These are phyloP conservation scores for Papilionanthe hybrid DNA, from an alignment of 116 monocot genomes.

Conservation along the genomic window DNA sequence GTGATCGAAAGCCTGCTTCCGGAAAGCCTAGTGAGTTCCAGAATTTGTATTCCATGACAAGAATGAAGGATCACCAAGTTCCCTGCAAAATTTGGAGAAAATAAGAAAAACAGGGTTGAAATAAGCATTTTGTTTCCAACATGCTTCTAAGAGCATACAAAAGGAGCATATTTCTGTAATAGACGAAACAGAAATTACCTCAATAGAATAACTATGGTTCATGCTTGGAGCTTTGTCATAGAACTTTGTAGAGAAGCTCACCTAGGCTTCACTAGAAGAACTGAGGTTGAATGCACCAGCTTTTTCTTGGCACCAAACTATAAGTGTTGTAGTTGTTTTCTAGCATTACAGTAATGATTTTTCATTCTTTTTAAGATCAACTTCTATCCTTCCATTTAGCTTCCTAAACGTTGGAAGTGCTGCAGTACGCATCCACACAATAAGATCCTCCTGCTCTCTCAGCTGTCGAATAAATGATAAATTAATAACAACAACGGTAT, in stretches of 20 bases:
- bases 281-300: constrained; percentile 72
- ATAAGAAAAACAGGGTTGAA: not conserved
- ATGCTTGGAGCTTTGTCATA: too few relatives aligned
- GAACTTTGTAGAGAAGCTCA: constrained; percentile 11
- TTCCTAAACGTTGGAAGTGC: constrained; percentile 87
- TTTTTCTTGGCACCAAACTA: constrained; percentile 72
- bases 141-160: not conserved
- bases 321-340: constrained; percentile 84
- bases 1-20: too few relatives aligned
- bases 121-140: not conserved
- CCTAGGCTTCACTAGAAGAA: constrained; percentile 76
- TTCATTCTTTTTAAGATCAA: constrained; percentile 55
- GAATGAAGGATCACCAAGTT: constrained; percentile 64
- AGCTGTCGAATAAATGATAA: constrained; percentile 30
- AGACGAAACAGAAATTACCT: not conserved
- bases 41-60: constrained; percentile 68
- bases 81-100: constrained; percentile 34
- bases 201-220: not conserved
- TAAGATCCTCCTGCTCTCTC: constrained; percentile 79
- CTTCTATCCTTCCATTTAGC: constrained; percentile 73
- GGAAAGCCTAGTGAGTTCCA: constrained; percentile 19
- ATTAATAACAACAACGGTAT: too few relatives aligned
- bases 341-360: constrained; percentile 47
- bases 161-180: not conserved
- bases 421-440: constrained; percentile 95